These are phyloP conservation scores for Hamamelis virginiana DNA, from an alignment of 164 flowering plant genomes.

Conservation along the genomic window DNA sequence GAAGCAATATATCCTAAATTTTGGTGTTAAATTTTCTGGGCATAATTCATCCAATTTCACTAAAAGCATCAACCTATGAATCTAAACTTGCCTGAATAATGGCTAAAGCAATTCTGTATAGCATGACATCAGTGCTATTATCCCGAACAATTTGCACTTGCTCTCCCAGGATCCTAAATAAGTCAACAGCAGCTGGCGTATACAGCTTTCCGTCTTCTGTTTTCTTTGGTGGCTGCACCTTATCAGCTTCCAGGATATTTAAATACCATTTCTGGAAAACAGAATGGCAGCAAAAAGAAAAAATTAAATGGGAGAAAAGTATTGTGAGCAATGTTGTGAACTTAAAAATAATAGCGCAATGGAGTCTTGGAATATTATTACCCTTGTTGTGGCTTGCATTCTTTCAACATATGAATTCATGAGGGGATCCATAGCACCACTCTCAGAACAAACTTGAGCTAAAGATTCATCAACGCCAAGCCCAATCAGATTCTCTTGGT, in stretches of 20 bases:
- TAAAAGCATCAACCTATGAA: background rate
- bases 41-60: background rate
- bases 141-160: conserved; percentile 98
- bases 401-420: conserved; percentile 98
- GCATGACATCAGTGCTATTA: conserved; percentile 97
- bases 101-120: conserved; percentile 90
- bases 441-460: conserved; percentile 99
- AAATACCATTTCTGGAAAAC: conserved; percentile 85
- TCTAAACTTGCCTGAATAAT: conserved; percentile 71
- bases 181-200: conserved; percentile 97
- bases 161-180: conserved; percentile 95
- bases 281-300: conserved; percentile 4
- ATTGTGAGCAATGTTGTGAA: background rate
- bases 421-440: conserved; percentile 99
- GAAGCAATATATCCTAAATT: too few species aligned
- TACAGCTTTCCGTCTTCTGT: conserved; percentile 93
- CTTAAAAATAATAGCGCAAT: background rate
- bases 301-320: conserved; percentile 4
- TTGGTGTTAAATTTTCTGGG: background rate
- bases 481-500: conserved; percentile 89
- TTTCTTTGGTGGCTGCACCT: conserved; percentile 88
- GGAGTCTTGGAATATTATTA: conserved; percentile 21
- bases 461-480: conserved; percentile 98
- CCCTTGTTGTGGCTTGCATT: conserved; percentile 97
- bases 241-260: conserved; percentile 93